A percentile compares a stretch with the other conserved stretches of the same genome.
These are phyloP conservation scores for Trichomonas tenax DNA, from an alignment of 208 protist genomes.

Conservation along the genomic window DNA sequence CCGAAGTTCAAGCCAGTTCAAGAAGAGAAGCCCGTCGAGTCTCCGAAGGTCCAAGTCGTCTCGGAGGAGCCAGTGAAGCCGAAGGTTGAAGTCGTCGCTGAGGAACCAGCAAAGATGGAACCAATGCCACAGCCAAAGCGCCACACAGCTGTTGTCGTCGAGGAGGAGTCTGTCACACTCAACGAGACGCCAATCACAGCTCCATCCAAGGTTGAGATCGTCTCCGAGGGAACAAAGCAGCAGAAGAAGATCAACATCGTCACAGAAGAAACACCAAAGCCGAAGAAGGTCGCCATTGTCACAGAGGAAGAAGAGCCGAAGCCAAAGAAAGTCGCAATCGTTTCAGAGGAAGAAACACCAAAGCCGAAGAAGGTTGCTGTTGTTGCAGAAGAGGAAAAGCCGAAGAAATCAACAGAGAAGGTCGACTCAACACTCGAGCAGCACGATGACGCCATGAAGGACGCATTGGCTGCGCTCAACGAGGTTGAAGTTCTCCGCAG, in stretches of 20 bases:
- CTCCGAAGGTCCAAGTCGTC: not conserved
- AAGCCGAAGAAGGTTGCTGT: not conserved
- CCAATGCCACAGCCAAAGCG: not conserved
- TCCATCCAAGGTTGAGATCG: not conserved
- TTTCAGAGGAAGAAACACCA: not conserved
- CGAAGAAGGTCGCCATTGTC: not conserved
- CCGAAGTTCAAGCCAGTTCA: not conserved
- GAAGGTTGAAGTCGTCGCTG: not conserved
- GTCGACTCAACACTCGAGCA: not conserved
- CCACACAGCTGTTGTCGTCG: not conserved
- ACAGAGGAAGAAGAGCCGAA: not conserved
- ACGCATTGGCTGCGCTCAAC: too few relatives aligned
- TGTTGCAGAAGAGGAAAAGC: not conserved
- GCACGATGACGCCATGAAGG: not conserved
- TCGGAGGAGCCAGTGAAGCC: not conserved
- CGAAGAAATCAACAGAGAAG: not conserved
- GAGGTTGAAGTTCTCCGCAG: not conserved
- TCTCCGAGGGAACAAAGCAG: not conserved
- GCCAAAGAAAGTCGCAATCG: not conserved
- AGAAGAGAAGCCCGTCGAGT: not conserved
- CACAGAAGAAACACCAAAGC: not conserved
- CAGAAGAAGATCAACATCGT: not conserved
- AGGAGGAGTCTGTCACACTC: not conserved
- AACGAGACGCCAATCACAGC: not conserved
- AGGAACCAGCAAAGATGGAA: not conserved